A percentile compares a stretch with the other conserved stretches of the same genome.
Evolutionary conservation across 192 early-diverging fungal species (phyloP).

Genomic region (Coemansia sp.): DNA sequence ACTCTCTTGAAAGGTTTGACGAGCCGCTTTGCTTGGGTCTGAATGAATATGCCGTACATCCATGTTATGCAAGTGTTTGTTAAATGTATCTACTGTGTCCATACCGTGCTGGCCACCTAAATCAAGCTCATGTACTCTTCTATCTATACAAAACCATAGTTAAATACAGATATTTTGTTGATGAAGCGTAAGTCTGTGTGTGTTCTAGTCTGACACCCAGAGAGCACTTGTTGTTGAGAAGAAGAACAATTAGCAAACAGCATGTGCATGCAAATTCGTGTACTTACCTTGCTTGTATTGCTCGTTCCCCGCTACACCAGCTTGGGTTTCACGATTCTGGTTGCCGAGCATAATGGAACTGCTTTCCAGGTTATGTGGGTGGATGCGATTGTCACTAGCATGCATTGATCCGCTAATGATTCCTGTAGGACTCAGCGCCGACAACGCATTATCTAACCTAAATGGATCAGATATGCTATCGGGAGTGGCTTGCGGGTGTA

Average conservation of each 20-base stretch:
- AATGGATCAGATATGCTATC: constrained; percentile 19
- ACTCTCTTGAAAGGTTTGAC: not conserved
- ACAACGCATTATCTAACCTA: constrained; percentile 22
- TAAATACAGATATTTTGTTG: not conserved
- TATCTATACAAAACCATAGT: constrained; percentile 36
- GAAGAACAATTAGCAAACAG: not conserved
- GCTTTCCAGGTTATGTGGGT: not conserved
- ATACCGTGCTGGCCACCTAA: constrained; percentile 4
- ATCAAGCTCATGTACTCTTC: constrained; percentile 29
- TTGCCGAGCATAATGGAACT: constrained; percentile 2
- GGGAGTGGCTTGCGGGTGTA: not conserved
- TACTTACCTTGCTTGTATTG: constrained; percentile 29
- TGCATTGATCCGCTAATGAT: not conserved
- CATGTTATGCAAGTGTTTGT: constrained; percentile 7
- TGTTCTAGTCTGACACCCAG: not conserved
- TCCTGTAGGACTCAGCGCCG: constrained; percentile 16
- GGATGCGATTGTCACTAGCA: not conserved
- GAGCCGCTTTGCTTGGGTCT: not conserved
- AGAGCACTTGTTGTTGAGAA: not conserved
- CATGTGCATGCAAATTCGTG: not conserved
- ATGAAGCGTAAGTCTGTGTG: too few relatives aligned
- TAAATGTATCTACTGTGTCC: constrained; percentile 16
- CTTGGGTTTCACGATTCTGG: constrained; percentile 11
- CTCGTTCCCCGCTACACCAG: constrained; percentile 14
- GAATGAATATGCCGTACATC: not conserved